Base-by-base conservation (phyloP, 2,329 filamentous ascomycete species). In the Neobulgaria alba region DNA sequence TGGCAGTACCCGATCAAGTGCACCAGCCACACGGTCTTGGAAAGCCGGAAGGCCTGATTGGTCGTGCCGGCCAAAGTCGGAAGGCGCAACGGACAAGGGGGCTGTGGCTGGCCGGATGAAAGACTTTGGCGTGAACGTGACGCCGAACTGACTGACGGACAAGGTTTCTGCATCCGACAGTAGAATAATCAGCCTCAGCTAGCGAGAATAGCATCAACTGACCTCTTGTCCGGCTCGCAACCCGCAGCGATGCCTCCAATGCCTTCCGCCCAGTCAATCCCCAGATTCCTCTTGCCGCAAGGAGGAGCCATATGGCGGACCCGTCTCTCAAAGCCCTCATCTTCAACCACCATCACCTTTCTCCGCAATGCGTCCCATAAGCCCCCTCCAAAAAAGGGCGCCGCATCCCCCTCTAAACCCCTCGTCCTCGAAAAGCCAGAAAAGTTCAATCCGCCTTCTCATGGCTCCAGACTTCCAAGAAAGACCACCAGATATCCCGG, bases 381-480 rank as follows among this genome's bases (percentile, higher is more conserved):
- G 38, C 10, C 32, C 5, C 10, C 40, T 8, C 4, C 38, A 29
- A 49, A 49, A 30, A 46, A 45, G 23, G 23, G 23, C 23, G n/a
- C n/a, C n/a, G n/a, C n/a, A 36, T 31, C 32, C 29, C 26, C 26
- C 17, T 33, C 47, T 8, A 83, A 82, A 57, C 75, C 77, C 26
- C 72, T 80, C 47, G 74, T 87, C 4, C 79, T 98, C 50, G 85
- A 85, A 55, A 87, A 95, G 63, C 90, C 90, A 17, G 75, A 84
- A 56, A 84, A 82, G 61, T 96, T 95, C 71, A 85, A 85, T 35
- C 90, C 92, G 2, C 92, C 92, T 0, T 96, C 90, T 0, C 92
- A 96, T 62, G 82, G 84, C 10, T 69, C 83, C 16, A 72, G 83
- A 5, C 72, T 87, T 21, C 69, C 73, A 4, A 70, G 72, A 50